Percentiles rank a stretch among this genome's conserved stretches.
phyloP scores from a whole-genome alignment of 2,329 filamentous ascomycete species.

The Cryphonectria nitschkei region DNA sequence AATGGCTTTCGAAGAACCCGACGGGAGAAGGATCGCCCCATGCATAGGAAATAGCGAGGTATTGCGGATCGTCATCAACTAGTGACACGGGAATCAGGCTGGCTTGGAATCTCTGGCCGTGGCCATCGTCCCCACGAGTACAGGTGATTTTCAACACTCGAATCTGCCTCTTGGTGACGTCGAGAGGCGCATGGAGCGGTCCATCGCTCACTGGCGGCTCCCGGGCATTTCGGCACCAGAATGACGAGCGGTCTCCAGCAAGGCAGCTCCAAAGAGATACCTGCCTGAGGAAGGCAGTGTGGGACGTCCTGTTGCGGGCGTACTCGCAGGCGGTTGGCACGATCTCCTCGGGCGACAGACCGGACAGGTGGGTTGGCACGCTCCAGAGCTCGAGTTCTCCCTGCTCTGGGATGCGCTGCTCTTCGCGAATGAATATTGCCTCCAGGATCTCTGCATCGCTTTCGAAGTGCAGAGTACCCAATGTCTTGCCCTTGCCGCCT shows the following conservation, averaged over 20 bases:
- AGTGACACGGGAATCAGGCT: conserved; percentile 7
- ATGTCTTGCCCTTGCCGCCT: not conserved
- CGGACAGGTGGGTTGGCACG: not conserved
- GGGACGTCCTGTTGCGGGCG: not conserved
- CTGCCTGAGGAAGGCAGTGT: not conserved
- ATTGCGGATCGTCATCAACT: conserved; percentile 5
- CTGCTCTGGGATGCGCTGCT: not conserved
- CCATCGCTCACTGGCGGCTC: not conserved
- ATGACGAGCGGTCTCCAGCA: not conserved
- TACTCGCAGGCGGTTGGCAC: not conserved
- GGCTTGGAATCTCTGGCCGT: not conserved
- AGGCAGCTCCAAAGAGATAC: not conserved
- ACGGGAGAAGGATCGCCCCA: conserved; percentile 14
- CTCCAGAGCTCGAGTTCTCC: not conserved
- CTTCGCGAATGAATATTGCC: not conserved
- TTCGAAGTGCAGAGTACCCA: not conserved
- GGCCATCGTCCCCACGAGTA: not conserved
- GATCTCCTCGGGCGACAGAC: not conserved
- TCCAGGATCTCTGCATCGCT: not conserved
- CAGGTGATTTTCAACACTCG: not conserved
- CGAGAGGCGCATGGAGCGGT: not conserved
- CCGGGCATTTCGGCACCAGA: not conserved
- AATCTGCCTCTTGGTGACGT: not conserved
- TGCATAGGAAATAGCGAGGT: conserved; percentile 20
- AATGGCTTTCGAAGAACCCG: not conserved